phyloP scores from a whole-genome alignment of 2,329 filamentous ascomycete genomes.

The Harringtonia lauricola region DNA sequence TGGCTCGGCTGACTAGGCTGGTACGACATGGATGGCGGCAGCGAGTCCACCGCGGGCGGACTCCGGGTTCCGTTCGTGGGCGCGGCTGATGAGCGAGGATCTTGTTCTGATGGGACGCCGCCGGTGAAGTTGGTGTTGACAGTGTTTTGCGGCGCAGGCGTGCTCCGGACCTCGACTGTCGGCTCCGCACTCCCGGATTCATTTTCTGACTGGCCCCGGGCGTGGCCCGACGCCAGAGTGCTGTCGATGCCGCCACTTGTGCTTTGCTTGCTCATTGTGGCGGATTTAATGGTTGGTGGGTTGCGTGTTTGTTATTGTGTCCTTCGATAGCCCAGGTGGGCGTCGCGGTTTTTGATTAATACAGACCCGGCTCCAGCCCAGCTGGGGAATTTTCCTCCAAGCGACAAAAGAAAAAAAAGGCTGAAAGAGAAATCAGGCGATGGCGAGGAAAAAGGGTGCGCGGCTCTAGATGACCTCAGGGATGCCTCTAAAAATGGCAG shows the following conservation, averaged over 20 bases:
- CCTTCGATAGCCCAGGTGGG: no score
- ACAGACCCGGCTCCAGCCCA: no score
- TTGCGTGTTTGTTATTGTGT: no score
- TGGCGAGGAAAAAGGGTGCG: not conserved
- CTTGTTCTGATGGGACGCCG: slow-evolving; percentile 8
- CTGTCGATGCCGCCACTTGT: slow-evolving; percentile 29
- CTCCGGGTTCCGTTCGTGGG: slow-evolving; percentile 4
- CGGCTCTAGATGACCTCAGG: no score
- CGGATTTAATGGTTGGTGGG: not conserved
- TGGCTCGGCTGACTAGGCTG: slow-evolving; percentile 5
- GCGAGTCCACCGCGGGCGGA: slow-evolving; percentile 3
- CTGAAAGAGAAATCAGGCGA: not conserved
- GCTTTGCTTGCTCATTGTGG: slow-evolving; percentile 35
- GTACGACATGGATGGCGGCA: slow-evolving; percentile 4
- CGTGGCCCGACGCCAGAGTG: slow-evolving; percentile 25
- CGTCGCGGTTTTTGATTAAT: no score
- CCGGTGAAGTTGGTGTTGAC: slow-evolving; percentile 7
- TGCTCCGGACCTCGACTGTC: slow-evolving; percentile 26
- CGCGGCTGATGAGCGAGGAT: slow-evolving; percentile 9
- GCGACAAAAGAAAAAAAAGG: no score
- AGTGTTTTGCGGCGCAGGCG: slow-evolving; percentile 16
- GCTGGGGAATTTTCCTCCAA: no score
- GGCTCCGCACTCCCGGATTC: slow-evolving; percentile 30
- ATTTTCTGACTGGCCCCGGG: slow-evolving; percentile 30
- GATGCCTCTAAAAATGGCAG: not conserved